A percentile compares a stretch with the other conserved stretches of the same genome.
Conservation (phyloP, 257 asterid species). For the Orobanche coerulescens region DNA sequence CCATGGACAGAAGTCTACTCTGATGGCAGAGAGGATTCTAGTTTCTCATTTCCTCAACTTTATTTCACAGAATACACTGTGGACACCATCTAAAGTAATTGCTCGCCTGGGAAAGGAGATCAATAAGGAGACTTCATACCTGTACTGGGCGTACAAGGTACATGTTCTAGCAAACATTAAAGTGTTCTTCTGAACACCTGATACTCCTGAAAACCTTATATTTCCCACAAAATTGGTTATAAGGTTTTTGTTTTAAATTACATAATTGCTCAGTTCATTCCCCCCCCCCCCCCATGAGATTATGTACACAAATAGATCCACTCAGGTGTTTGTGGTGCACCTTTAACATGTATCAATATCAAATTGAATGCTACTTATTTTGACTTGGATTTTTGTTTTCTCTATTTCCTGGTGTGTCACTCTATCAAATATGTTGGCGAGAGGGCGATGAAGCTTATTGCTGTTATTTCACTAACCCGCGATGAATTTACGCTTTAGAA, state of each 20-base stretch:
- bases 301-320: not conserved
- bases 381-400: not conserved
- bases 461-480: not conserved
- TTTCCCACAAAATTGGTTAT: not conserved
- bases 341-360: not conserved
- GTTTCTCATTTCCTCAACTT: conserved; percentile 12
- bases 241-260: not conserved
- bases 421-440: not conserved
- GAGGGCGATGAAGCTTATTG: not conserved
- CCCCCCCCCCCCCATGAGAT: not conserved
- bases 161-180: conserved; percentile 5
- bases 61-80: conserved; percentile 47
- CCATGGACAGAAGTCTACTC: not conserved
- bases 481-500: not conserved
- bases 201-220: not conserved
- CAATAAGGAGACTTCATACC: conserved; percentile 67
- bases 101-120: conserved; percentile 85
- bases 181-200: not conserved
- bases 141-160: conserved; percentile 94
- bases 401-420: not conserved
- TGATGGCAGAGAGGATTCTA: not conserved
- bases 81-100: conserved; percentile 95
- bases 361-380: not conserved
- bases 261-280: not conserved
- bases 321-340: not conserved